Evolutionary conservation across 768 basidiomycete genomes (phyloP).

Genomic region (Leccinum variicolor): DNA sequence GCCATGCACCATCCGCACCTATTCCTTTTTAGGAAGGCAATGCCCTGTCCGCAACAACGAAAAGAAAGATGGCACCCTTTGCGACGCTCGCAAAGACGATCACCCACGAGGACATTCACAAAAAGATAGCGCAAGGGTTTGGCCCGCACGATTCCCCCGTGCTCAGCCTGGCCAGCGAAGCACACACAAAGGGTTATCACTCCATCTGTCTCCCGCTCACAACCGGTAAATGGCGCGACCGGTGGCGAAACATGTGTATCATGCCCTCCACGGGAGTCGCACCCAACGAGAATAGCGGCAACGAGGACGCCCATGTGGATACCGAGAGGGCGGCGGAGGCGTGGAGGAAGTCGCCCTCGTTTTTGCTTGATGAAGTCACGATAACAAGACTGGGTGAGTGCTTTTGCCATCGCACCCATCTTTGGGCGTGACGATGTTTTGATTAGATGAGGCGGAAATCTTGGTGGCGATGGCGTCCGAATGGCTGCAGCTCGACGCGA

Average conservation of each 20-base stretch:
- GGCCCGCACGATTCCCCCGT: conserved; percentile 43
- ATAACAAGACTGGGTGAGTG: conserved; percentile 72
- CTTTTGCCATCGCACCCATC: conserved; percentile 7
- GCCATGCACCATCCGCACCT: not conserved
- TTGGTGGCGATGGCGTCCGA: conserved; percentile 80
- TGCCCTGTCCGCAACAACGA: not conserved
- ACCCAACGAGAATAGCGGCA: conserved; percentile 11
- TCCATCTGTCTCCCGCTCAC: conserved; percentile 83
- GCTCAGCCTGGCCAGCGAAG: conserved; percentile 47
- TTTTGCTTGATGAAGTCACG: conserved; percentile 82
- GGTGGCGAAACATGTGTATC: conserved; percentile 91
- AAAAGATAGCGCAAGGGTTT: conserved; percentile 18
- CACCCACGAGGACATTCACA: conserved; percentile 39
- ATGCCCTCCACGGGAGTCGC: conserved; percentile 43
- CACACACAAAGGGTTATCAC: conserved; percentile 69
- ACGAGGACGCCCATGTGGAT: conserved; percentile 36
- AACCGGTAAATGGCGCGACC: conserved; percentile 76
- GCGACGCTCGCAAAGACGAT: conserved; percentile 27
- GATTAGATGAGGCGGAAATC: conserved; percentile 67
- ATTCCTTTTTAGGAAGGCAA: not conserved
- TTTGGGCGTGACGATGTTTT: conserved; percentile 6
- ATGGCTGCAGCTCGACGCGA: conserved; percentile 93
- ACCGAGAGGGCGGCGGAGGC: conserved; percentile 70
- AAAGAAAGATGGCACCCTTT: conserved; percentile 26
- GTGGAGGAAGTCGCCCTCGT: conserved; percentile 83